Conservation (phyloP, 2,329 filamentous ascomycete species). For the Didymella arachidicola region DNA sequence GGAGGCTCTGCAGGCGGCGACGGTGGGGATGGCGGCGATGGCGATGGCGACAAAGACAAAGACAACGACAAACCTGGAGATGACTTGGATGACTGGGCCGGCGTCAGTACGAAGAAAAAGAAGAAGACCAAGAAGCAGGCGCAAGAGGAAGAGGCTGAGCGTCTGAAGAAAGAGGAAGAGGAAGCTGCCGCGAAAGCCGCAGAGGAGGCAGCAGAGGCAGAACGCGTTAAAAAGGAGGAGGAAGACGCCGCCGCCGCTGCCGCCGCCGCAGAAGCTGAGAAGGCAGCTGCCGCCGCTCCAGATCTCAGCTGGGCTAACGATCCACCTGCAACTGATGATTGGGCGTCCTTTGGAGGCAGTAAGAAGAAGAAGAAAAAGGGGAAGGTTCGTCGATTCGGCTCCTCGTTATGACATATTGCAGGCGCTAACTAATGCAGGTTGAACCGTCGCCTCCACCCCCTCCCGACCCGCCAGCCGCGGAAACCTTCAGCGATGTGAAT, state of each 20-base stretch:
- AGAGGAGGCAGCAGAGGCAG: conserved; percentile 52
- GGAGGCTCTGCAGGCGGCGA: conserved; percentile 44
- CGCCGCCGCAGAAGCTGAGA: conserved; percentile 37
- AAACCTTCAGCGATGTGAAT: conserved; percentile 57
- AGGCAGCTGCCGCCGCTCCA: conserved; percentile 36
- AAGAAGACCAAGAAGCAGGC: conserved; percentile 51
- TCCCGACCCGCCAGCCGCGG: conserved; percentile 42
- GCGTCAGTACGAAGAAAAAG: conserved; percentile 50
- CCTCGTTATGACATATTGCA: conserved; percentile 44
- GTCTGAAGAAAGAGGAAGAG: conserved; percentile 49
- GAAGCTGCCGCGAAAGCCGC: conserved; percentile 32
- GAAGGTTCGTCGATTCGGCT: conserved; percentile 49
- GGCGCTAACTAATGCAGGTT: conserved; percentile 32
- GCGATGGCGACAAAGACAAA: conserved; percentile 40
- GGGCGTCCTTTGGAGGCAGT: conserved; percentile 37
- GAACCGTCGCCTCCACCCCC: conserved; percentile 43
- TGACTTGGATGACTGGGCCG: conserved; percentile 41
- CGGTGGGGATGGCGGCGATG: conserved; percentile 48
- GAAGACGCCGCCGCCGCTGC: conserved; percentile 32
- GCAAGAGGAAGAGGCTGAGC: conserved; percentile 47
- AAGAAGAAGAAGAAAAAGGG: conserved; percentile 53
- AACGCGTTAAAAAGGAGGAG: conserved; percentile 18
- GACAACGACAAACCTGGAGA: conserved; percentile 44
- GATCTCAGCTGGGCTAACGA: conserved; percentile 38
- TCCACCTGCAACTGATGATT: conserved; percentile 41